Base-by-base conservation (phyloP, 768 basidiomycete genomes). In the Austroboletus eburneus region DNA sequence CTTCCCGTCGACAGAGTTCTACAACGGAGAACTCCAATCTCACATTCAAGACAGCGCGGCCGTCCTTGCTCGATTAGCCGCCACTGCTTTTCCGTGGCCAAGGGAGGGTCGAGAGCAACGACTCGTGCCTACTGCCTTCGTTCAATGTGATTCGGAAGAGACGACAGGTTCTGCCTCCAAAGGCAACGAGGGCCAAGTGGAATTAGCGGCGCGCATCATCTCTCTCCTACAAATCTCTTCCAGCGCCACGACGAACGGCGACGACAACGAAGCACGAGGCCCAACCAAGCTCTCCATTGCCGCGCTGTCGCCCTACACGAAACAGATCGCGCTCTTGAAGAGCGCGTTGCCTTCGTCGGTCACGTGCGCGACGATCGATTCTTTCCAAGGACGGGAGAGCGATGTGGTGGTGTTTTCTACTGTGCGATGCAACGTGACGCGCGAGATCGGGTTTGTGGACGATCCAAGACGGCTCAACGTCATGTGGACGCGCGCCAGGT, bases 351-450 rank as follows among this genome's bases (percentile, higher is more conserved):
- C 58, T 1, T 49, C 58, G 2, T 46, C 51, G 2, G 54, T 58
- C 34, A 56, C 49, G 9, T 61, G 55, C 43, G 47, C 55, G 22
- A 62, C 60, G 24, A 53, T 59, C 46, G 60, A 63, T 29, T 76
- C 80, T 0, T 86, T 83, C 56, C 84, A 85, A 58, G 83, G 83
- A 12, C 70, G 83, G 27, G 83, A 85, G 57, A 78, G 76, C 49
- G 83, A 87, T 50, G 70, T 85, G 39, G 70, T 85, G 37, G 73
- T 87, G 21, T 82, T 83, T 57, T 77, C 79, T 0, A 76, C 79
- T 4, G 83, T 85, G 13, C 74, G 83, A 10, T 78, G 75, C 53
- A 85, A 87, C 52, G 69, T 55, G 16, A 69, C 75, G 33, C 69
- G 71, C 1, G 83, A 85, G 39, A 78, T 85, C 38, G 83, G 83